A percentile compares a stretch with the other conserved stretches of the same genome.
These are phyloP conservation scores for Rhamnella rubrinervis DNA, from an alignment of 331 rosid genomes.

Conservation along the genomic window DNA sequence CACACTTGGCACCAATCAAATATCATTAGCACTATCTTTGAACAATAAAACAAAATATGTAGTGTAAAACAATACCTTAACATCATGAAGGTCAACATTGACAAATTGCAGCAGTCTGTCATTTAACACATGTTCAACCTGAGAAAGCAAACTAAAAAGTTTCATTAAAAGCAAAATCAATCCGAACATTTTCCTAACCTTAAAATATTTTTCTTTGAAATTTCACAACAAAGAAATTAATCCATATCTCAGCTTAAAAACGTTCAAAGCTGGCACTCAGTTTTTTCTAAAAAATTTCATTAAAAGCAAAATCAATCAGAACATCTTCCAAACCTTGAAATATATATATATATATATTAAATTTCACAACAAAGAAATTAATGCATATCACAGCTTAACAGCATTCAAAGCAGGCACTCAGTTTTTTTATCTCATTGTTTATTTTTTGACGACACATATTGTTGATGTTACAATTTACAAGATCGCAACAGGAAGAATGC, in stretches of 20 bases:
- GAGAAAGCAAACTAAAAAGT: constrained; percentile 32
- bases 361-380: background rate
- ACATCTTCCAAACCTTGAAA: constrained; percentile 14
- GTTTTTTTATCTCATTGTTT: too few species aligned
- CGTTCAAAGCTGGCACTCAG: background rate
- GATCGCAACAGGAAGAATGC: too few species aligned
- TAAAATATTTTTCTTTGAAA: background rate
- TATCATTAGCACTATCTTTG: background rate
- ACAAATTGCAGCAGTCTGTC: constrained; percentile 48
- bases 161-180: constrained; percentile 30
- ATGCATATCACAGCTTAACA: background rate
- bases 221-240: background rate
- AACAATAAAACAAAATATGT: background rate
- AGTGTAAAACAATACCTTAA: constrained; percentile 46
- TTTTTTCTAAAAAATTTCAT: constrained; percentile 25
- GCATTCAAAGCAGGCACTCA: background rate
- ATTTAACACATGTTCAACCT: constrained; percentile 68
- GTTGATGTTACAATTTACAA: too few species aligned
- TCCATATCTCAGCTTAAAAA: background rate
- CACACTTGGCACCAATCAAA: background rate
- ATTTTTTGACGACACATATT: too few species aligned
- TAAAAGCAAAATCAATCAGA: constrained; percentile 17
- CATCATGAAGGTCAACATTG: constrained; percentile 58
- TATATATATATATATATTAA: background rate
- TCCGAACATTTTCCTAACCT: constrained; percentile 16